Base-by-base conservation (phyloP, 306 rosid genomes). In the Citrullus amarus region DNA sequence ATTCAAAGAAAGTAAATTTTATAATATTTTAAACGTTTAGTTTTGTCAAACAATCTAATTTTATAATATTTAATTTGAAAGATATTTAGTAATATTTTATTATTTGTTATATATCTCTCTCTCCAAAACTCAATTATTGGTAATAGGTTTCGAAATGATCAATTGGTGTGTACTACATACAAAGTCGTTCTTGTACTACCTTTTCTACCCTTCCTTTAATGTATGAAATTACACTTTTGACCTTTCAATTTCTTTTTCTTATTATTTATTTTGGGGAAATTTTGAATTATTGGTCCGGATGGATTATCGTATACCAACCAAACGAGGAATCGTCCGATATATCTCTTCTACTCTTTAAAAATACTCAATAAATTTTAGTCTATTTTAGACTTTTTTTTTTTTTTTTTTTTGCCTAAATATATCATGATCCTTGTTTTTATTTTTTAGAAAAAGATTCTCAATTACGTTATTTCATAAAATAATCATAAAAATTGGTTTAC, bases 1-100 rank as follows among this genome's bases (percentile, higher is more conserved):
- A 79, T 89, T 82, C 90, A 80, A 85, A 50, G 68, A 85, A 85
- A 85, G 76, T 18, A 44, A 13, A 48, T 50, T 59, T 61, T 57
- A 66, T 38, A 78, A 79, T 80, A 78, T 65, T 83, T 78, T 73
- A 46, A 80, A 73, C 79, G 20, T 30, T 18, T 59, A 55, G 44
- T 79, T 86, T 80, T 16, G 77, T 82, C 85, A 80, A 81, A 76
- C 82, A 78, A 82, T 13, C 55, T 66, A 80, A 61, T 79, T 78
- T 79, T 83, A 76, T 84, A 81, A 16, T 68, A 51, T 69, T 18
- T 46, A 28, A 18, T 30, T 8, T 32, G 66, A 3, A 41, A 41
- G 44, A 41, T 41, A 6, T 41, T 41, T 41, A 17, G 51, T 15
- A 8, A 22, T 79, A 43, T 82, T 68, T 79, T 69, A 69, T 12